Base-by-base conservation (phyloP, 2,329 filamentous ascomycete genomes). In the Fonsecaea monophora region DNA sequence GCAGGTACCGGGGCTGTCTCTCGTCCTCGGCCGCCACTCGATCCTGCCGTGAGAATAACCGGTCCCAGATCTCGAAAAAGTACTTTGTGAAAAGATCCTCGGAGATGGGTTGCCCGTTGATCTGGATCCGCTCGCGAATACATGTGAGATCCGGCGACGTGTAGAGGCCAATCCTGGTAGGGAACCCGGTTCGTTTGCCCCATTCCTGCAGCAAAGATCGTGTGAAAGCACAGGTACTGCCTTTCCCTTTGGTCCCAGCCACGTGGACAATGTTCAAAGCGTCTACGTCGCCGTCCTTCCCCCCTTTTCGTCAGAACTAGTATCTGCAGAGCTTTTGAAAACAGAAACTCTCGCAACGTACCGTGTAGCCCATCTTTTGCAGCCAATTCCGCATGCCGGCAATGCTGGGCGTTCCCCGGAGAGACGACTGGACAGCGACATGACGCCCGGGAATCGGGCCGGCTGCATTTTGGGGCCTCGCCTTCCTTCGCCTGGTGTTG, bases 211-310 rank as follows among this genome's bases (percentile, higher is more conserved):
- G 82, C 68, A 96, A 90, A 2, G 89, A 89, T 13, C 92, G 92
- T 18, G 92, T 86, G 76, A 94, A 94, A 10, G 93, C 90, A 72
- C 91, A 92, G 0, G 92, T 93, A 2, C 91, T 94, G 54, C 94
- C 94, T 78, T 97, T 98, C 67, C 94, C 94, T 78, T 97, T 97
- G 4, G 94, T 97, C 12, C 94, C 94, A 1, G 94, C 91, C 53
- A 98, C 88, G 76, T 98, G 94, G 66, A 98, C 87, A 72, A 84
- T 80, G 66, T 86, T 89, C 9, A 64, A 32, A n/a, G 30, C 54
- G 13, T 25, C 42, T 34, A 64, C 40, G 30, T 64, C 53, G 42
- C 6, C 32, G 21, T 58, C 61, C 61, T 64, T 50, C 45, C 6
- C 10, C 34, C 21, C 10, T 35, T 37, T 2, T 25, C 25, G 25